phyloP scores from a whole-genome alignment of 2,329 filamentous ascomycete genomes.

The Incumbomyces delicatus region DNA sequence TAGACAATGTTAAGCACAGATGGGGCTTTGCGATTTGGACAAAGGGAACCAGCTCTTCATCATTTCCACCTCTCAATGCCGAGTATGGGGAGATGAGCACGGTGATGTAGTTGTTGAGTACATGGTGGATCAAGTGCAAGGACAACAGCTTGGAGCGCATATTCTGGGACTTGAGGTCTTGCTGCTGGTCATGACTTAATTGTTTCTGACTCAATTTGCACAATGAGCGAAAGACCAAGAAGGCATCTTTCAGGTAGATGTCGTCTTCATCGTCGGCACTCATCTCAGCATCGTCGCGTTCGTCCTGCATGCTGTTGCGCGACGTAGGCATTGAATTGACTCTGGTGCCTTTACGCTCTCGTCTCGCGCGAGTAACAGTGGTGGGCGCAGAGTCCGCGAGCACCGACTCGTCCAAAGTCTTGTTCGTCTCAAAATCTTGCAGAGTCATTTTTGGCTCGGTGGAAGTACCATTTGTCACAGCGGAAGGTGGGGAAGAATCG shows the following conservation, averaged over 20 bases:
- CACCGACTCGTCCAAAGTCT: conserved; percentile 55
- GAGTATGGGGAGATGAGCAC: conserved; percentile 88
- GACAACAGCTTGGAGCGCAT: conserved; percentile 97
- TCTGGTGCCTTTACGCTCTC: conserved; percentile 33
- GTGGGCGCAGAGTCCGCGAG: conserved; percentile 60
- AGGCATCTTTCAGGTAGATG: conserved; percentile 93
- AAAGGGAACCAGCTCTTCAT: conserved; percentile 74
- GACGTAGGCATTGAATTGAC: conserved; percentile 35
- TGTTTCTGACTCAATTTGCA: conserved; percentile 95
- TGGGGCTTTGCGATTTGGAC: conserved; percentile 95
- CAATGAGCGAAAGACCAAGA: conserved; percentile 92
- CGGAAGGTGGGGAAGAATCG: conserved; percentile 6
- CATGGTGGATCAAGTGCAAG: conserved; percentile 86
- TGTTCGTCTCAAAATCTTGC: conserved; percentile 59
- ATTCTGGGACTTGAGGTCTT: conserved; percentile 83
- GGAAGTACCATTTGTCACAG: conserved; percentile 29
- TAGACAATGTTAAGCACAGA: conserved; percentile 83
- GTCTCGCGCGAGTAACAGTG: conserved; percentile 52
- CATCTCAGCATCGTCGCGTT: conserved; percentile 31
- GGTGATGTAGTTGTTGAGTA: conserved; percentile 84
- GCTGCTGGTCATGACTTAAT: conserved; percentile 78
- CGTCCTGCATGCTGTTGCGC: conserved; percentile 25
- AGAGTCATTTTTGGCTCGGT: conserved; percentile 52
- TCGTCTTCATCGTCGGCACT: conserved; percentile 62
- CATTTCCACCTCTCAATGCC: conserved; percentile 81